Evolutionary conservation across 148 eudicot species (phyloP), one percentile per base, ranked within the genome.

Genomic region (Dysphania ambrosioides): DNA sequence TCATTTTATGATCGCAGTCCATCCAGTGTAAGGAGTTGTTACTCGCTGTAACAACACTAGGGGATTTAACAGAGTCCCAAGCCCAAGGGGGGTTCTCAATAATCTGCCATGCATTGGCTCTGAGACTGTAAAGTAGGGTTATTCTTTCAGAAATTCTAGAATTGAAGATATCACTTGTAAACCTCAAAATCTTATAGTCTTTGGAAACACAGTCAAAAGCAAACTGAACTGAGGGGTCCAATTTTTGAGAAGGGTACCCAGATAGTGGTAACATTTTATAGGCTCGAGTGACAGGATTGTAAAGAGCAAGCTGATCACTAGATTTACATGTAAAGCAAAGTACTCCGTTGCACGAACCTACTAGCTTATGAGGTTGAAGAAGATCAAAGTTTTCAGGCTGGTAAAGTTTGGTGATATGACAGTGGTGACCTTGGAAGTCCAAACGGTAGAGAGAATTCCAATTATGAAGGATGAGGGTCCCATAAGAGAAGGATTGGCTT

Each of bases 141-240:
- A 16, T 5, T 23, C 38, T 30, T 8, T 62, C 10, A 19, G 58
- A 9, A 0, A 19, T 53, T 3, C 58, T 2, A 49, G 19, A 13
- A 49, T 18, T 38, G 8, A 8, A 8, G 42, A 38, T 38, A 4
- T 4, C n/a, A 8, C 8, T 19, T 53, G 58, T 8, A 53, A 21
- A 53, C 58, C 58, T 38, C 41, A 67, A 40, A 41, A 40, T n/a
- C 53, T 67, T 67, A 67, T n/a, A 67, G 23, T 67, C 71, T 40
- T 40, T 8, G 31, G 53, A 40, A 23, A 67, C 8, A 31, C 30
- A 23, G 41, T 67, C 51, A 40, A 24, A 67, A 67, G 19, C 16
- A 26, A 40, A 65, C 26, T 0, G 2, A 34, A 6, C 8, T 36
- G 40, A 36, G 40, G 40, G 40, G 2, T 36, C 40, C 40, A 36